A percentile compares a stretch with the other conserved stretches of the same genome.
phyloP scores from a whole-genome alignment of 1,139 yeast species.

The Groenewaldozyma auringiensis region DNA sequence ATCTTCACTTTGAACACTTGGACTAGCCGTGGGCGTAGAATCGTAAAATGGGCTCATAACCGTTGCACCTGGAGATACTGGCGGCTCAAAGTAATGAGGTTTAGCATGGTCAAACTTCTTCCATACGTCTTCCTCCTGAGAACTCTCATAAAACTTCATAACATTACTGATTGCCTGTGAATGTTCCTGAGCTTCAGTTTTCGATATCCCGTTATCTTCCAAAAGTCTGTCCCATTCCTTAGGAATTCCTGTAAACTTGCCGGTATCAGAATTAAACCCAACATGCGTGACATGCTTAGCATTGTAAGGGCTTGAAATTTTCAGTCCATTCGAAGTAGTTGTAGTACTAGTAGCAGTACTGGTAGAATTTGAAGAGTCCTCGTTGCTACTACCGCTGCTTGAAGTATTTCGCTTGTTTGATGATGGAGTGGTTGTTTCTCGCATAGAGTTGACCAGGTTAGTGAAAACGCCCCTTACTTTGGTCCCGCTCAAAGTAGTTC shows the following conservation, averaged over 20 bases:
- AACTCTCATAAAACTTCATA: constrained; percentile 75
- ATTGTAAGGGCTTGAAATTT: constrained; percentile 83
- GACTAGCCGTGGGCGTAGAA: constrained; percentile 1
- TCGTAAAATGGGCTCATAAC: constrained; percentile 3
- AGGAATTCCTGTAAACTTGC: constrained; percentile 85
- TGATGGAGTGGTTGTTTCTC: constrained; percentile 16
- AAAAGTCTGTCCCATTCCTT: constrained; percentile 83
- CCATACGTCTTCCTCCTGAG: constrained; percentile 55
- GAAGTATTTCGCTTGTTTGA: constrained; percentile 1
- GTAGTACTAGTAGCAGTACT: neutral
- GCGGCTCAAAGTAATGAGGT: neutral
- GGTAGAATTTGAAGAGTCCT: neutral
- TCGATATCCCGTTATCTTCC: constrained; percentile 78
- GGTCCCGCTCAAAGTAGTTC: constrained; percentile 23
- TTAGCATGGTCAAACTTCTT: constrained; percentile 53
- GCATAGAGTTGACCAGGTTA: constrained; percentile 42
- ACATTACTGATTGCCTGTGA: constrained; percentile 94
- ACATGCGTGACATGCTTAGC: constrained; percentile 91
- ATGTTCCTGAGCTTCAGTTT: constrained; percentile 77
- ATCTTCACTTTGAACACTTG: neutral
- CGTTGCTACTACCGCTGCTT: constrained; percentile 15
- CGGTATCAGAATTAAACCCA: constrained; percentile 75
- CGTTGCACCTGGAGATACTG: neutral
- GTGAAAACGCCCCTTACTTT: constrained; percentile 44
- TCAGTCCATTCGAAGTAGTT: constrained; percentile 38